phyloP scores from a whole-genome alignment of 805 yeast genomes.

The Hanseniaspora vineae region DNA sequence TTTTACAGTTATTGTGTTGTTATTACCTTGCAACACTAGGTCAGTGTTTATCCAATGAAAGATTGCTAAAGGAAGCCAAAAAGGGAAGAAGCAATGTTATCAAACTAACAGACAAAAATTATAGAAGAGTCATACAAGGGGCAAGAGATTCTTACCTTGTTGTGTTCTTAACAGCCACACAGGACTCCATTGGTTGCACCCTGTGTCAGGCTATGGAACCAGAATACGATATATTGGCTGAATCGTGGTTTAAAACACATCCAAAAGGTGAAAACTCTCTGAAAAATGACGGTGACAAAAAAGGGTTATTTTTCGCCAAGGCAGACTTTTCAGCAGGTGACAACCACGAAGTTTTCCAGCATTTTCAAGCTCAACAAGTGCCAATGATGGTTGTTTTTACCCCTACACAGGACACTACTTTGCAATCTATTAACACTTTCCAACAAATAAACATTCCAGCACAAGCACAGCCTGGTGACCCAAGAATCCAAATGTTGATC shows the following conservation, averaged over 20 bases:
- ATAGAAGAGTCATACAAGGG: conserved; percentile 40
- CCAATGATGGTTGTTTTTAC: conserved; percentile 60
- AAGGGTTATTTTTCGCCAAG: conserved; percentile 52
- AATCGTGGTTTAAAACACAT: conserved; percentile 48
- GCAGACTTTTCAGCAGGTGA: conserved; percentile 58
- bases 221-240: conserved; percentile 43
- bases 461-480: conserved; percentile 17
- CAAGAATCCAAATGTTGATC: conserved; percentile 23
- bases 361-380: conserved; percentile 47
- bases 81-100: conserved; percentile 28
- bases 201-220: conserved; percentile 65
- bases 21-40: conserved; percentile 2
- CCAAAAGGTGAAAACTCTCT: conserved; percentile 31
- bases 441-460: conserved; percentile 23
- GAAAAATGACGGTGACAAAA: conserved; percentile 7
- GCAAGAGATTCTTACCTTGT: conserved; percentile 56
- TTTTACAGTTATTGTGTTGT: not conserved
- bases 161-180: conserved; percentile 63
- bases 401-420: conserved; percentile 35
- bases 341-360: conserved; percentile 30
- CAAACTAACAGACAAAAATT: conserved; percentile 48
- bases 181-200: conserved; percentile 61
- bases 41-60: conserved; percentile 11
- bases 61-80: conserved; percentile 16
- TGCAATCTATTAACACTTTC: conserved; percentile 19